Evolutionary conservation across 208 protist species (phyloP).

Genomic region (Crithidia sp.): DNA sequence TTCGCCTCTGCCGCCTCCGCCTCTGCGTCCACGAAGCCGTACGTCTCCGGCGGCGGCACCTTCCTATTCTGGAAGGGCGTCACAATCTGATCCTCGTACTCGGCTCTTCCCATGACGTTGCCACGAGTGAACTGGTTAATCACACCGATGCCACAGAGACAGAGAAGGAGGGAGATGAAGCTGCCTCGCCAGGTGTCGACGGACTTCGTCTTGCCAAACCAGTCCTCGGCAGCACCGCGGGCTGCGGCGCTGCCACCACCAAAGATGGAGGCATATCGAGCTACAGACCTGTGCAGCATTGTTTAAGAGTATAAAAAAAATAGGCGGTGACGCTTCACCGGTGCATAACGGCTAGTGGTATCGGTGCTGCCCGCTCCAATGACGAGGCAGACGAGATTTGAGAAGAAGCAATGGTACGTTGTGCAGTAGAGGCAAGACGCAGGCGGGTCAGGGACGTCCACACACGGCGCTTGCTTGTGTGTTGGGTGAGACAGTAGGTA

Average conservation of each 20-base stretch:
- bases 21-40: slow-evolving; percentile 75
- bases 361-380: too few species aligned
- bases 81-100: slow-evolving; percentile 53
- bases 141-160: slow-evolving; percentile 56
- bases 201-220: slow-evolving; percentile 52
- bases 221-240: slow-evolving; percentile 49
- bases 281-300: background rate
- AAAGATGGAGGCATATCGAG: slow-evolving; percentile 19
- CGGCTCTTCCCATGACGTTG: slow-evolving; percentile 65
- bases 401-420: too few species aligned
- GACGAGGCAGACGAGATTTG: too few species aligned
- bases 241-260: slow-evolving; percentile 3
- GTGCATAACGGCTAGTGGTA: too few species aligned
- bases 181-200: slow-evolving; percentile 37
- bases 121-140: slow-evolving; percentile 76
- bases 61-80: slow-evolving; percentile 24
- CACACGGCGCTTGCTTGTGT: too few species aligned
- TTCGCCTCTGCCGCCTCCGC: slow-evolving; percentile 4
- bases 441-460: too few species aligned
- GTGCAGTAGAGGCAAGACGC: too few species aligned
- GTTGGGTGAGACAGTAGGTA: too few species aligned
- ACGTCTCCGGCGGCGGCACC: slow-evolving; percentile 34
- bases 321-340: too few species aligned
- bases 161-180: slow-evolving; percentile 44
- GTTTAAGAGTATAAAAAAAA: background rate